phyloP scores from a whole-genome alignment of 2,329 filamentous ascomycete species.

The Cytospora paraplurivora region DNA sequence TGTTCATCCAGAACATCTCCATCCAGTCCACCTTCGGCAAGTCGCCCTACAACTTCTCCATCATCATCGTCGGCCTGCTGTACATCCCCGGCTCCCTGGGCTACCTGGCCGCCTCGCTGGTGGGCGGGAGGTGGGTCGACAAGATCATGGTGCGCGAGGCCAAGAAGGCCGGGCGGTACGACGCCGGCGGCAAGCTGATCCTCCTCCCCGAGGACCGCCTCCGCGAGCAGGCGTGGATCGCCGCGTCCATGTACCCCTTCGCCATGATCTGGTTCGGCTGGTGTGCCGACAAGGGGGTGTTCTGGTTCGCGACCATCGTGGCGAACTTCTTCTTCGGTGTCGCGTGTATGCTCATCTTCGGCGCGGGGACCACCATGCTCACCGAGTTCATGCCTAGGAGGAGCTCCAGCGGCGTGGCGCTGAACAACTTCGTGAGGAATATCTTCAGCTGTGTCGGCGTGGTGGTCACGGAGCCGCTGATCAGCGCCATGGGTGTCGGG shows the following conservation, averaged over 20 bases:
- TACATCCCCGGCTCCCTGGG: conserved; percentile 78
- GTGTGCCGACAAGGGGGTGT: conserved; percentile 57
- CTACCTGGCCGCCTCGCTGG: conserved; percentile 67
- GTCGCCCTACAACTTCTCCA: conserved; percentile 68
- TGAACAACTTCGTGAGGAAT: conserved; percentile 82
- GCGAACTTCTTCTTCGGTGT: conserved; percentile 75
- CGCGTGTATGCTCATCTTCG: conserved; percentile 78
- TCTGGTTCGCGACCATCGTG: conserved; percentile 53
- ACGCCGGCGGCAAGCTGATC: conserved; percentile 65
- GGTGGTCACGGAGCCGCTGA: conserved; percentile 70
- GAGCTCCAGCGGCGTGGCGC: conserved; percentile 71
- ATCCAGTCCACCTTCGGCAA: conserved; percentile 69
- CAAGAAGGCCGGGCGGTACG: conserved; percentile 67
- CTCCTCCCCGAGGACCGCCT: conserved; percentile 80
- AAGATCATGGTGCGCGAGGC: conserved; percentile 79
- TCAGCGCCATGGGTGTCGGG: conserved; percentile 70
- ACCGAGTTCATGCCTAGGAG: conserved; percentile 79
- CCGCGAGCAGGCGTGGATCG: conserved; percentile 79
- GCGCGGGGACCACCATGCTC: conserved; percentile 75
- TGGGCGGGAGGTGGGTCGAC: conserved; percentile 79
- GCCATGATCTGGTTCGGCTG: conserved; percentile 75
- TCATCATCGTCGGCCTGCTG: conserved; percentile 70
- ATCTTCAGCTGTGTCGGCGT: conserved; percentile 74
- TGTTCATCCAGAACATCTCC: conserved; percentile 79
- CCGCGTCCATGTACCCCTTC: conserved; percentile 66